Evolutionary conservation across 306 rosid species (phyloP).

Genomic region (Medicago lupulina): DNA sequence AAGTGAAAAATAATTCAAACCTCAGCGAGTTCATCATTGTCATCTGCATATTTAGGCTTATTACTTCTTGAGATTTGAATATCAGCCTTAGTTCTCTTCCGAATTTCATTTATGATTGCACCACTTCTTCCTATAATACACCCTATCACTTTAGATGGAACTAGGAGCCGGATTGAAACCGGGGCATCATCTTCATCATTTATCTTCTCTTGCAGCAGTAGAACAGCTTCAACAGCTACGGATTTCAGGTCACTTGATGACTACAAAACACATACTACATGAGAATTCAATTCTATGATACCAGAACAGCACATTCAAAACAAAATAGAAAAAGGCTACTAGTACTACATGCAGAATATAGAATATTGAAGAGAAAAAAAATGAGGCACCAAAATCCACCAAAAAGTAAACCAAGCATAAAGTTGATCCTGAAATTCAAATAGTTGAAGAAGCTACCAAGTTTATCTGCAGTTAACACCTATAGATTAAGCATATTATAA

Average conservation of each 20-base stretch:
- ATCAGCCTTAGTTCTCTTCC: slow-evolving; percentile 89
- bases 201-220: slow-evolving; percentile 90
- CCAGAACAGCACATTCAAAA: slow-evolving; percentile 22
- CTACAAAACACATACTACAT: slow-evolving; percentile 51
- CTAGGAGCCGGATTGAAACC: slow-evolving; percentile 74
- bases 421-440: slow-evolving; percentile 22
- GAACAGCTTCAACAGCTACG: slow-evolving; percentile 93
- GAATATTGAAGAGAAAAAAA: slow-evolving; percentile 1
- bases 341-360: slow-evolving; percentile 4
- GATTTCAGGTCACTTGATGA: slow-evolving; percentile 82
- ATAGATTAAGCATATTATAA: neutral
- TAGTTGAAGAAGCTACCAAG: slow-evolving; percentile 27
- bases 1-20: slow-evolving; percentile 51
- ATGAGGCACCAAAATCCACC: slow-evolving; percentile 29
- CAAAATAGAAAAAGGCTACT: slow-evolving; percentile 18
- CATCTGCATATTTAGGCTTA: slow-evolving; percentile 75
- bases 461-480: neutral
- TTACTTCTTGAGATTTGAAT: slow-evolving; percentile 80
- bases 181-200: slow-evolving; percentile 87
- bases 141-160: slow-evolving; percentile 94
- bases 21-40: slow-evolving; percentile 88
- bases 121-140: slow-evolving; percentile 97
- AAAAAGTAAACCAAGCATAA: slow-evolving; percentile 31
- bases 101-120: slow-evolving; percentile 90
- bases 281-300: slow-evolving; percentile 37